Percentiles rank a stretch among this genome's conserved stretches.
Conservation (phyloP, 176 grass and related monocot genomes). For the Oryza longistaminata region DNA sequence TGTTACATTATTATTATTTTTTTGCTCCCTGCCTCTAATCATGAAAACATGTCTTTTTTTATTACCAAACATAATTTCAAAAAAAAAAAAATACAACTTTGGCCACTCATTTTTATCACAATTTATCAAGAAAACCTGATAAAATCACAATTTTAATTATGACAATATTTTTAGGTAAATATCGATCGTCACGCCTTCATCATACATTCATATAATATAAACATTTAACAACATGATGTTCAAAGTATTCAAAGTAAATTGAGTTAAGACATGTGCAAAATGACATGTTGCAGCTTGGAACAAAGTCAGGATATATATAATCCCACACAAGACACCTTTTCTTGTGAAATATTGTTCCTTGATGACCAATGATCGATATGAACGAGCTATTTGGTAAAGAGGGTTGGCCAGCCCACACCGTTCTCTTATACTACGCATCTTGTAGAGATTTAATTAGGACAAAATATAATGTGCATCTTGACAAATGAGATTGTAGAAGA, state of each 20-base stretch:
- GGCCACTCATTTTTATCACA: not conserved
- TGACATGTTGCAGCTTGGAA: not conserved
- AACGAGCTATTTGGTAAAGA: not conserved
- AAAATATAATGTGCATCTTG: not conserved
- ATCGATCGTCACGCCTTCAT: too few relatives aligned
- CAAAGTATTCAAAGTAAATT: not conserved
- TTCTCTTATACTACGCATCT: not conserved
- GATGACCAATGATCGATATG: not conserved
- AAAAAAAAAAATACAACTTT: not conserved
- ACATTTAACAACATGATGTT: not conserved
- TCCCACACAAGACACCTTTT: not conserved
- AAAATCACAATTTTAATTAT: not conserved
- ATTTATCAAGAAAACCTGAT: not conserved
- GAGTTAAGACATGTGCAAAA: not conserved
- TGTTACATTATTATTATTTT: not conserved
- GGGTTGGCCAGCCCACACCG: not conserved
- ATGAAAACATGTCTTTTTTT: too few relatives aligned
- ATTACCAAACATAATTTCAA: too few relatives aligned
- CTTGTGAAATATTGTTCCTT: not conserved
- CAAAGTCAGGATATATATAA: not conserved
- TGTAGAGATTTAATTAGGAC: not conserved
- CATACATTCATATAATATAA: not conserved
- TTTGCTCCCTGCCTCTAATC: not conserved
- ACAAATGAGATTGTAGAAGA: not conserved
- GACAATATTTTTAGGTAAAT: not conserved